phyloP scores from a whole-genome alignment of 768 basidiomycete genomes.

The Podaxis sp. region DNA sequence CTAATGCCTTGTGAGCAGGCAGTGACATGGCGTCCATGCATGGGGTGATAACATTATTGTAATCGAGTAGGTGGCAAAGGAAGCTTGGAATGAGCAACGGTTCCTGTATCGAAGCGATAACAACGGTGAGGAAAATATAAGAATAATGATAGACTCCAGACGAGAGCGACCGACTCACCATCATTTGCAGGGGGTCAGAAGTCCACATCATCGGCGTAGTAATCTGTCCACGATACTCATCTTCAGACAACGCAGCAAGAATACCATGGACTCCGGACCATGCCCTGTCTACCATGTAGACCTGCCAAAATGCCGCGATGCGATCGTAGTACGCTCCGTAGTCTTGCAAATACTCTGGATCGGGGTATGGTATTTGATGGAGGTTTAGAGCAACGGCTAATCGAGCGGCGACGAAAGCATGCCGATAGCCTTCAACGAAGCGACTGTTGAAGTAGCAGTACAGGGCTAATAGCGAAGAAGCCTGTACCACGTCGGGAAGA shows the following conservation, averaged over 20 bases:
- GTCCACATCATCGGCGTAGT: slow-evolving; percentile 42
- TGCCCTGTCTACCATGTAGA: slow-evolving; percentile 56
- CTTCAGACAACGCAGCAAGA: slow-evolving; percentile 48
- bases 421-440: slow-evolving; percentile 54
- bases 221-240: slow-evolving; percentile 42
- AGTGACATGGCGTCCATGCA: slow-evolving; percentile 19
- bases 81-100: slow-evolving; percentile 15
- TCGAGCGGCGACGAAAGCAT: slow-evolving; percentile 56
- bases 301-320: slow-evolving; percentile 56
- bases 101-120: slow-evolving; percentile 2
- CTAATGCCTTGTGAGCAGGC: slow-evolving; percentile 45
- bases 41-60: slow-evolving; percentile 19
- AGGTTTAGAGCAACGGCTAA: slow-evolving; percentile 57
- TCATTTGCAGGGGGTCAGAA: slow-evolving; percentile 28
- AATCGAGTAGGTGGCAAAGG: slow-evolving; percentile 24
- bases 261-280: slow-evolving; percentile 55
- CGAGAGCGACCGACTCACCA: slow-evolving; percentile 14
- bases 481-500: slow-evolving; percentile 54
- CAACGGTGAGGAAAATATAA: not conserved
- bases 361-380: slow-evolving; percentile 41
- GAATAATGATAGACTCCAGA: not conserved
- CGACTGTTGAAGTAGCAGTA: slow-evolving; percentile 58
- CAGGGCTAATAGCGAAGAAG: slow-evolving; percentile 53
- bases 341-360: slow-evolving; percentile 15
- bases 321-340: slow-evolving; percentile 27